These are phyloP conservation scores for Alnus glutinosa DNA, from an alignment of 306 rosid genomes.

Conservation along the genomic window DNA sequence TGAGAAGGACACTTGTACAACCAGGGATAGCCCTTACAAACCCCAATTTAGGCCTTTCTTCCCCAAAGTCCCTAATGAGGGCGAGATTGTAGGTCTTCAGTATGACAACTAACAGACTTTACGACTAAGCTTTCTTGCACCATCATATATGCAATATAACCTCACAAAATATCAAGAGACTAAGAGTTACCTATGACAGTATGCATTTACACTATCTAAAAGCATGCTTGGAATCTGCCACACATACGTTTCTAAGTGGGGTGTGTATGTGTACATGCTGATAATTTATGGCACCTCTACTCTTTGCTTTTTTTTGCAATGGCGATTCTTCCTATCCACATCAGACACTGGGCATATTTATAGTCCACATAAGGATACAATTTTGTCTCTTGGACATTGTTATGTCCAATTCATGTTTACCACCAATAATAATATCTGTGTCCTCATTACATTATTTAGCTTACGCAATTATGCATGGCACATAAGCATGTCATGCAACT, in stretches of 20 bases:
- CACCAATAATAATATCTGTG: not conserved
- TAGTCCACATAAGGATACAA: not conserved
- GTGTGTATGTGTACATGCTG: not conserved
- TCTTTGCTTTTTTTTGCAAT: no score
- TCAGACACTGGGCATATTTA: not conserved
- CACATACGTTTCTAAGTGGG: not conserved
- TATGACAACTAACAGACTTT: not conserved
- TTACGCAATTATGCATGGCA: not conserved
- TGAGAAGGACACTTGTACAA: no score
- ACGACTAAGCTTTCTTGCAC: not conserved
- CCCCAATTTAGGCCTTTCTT: not conserved
- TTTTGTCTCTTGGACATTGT: not conserved
- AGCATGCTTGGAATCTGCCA: not conserved
- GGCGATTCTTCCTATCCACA: not conserved
- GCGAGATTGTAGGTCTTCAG: not conserved
- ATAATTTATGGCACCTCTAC: not conserved
- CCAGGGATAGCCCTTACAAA: not conserved
- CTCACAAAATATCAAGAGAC: not conserved
- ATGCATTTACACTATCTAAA: not conserved
- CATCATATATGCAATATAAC: not conserved
- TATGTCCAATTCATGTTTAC: not conserved
- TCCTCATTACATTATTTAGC: not conserved
- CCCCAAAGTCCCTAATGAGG: not conserved
- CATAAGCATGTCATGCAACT: not conserved
- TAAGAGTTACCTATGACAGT: not conserved